Evolutionary conservation across 2,329 filamentous ascomycete species (phyloP), one percentile per base, ranked within the genome.

Genomic region (Pseudogymnoascus sp.): DNA sequence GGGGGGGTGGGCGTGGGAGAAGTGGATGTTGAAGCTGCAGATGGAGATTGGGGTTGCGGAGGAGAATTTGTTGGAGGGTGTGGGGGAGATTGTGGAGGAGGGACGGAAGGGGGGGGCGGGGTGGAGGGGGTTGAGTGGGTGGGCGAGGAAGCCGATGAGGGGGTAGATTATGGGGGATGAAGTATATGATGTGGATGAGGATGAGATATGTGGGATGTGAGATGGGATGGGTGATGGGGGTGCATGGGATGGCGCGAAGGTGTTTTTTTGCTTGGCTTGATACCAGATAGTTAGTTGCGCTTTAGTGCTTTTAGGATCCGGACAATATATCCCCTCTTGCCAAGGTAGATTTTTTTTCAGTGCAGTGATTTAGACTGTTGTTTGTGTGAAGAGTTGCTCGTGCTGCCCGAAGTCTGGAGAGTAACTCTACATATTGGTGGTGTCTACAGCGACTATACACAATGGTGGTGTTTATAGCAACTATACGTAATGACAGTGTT

Each of bases 1-100:
- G 0, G 95, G 92, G 4, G 88, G 89, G 25, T 95, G 92, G 87
- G 87, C 88, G 74, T 99, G 93, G 93, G 95, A 99, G 82, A 90
- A 91, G 75, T 99, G 95, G 95, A 84, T 98, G 75, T 79, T 97
- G 69, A 90, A 92, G 72, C 83, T 93, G 71, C 90, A 95, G 78
- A 84, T 88, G 78, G 93, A 97, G 79, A 95, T 91, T 73, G 89
- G 90, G 25, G 87, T 91, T 63, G 81, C 84, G 76, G 84, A 85
- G 6, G 83, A 81, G 65, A 83, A 83, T 73, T 83, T 81, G 70
- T 79, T 88, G 60, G 83, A 85, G 31, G 83, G 82, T 23, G 82
- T 88, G 6, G 80, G 85, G 31, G 80, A 80, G 41, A 79, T 88
- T 36, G 77, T 89, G 61, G 85, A 89, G 73, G 87, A 89, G 73